phyloP scores from a whole-genome alignment of 140 eudicot species.

The Anethum foeniculum region DNA sequence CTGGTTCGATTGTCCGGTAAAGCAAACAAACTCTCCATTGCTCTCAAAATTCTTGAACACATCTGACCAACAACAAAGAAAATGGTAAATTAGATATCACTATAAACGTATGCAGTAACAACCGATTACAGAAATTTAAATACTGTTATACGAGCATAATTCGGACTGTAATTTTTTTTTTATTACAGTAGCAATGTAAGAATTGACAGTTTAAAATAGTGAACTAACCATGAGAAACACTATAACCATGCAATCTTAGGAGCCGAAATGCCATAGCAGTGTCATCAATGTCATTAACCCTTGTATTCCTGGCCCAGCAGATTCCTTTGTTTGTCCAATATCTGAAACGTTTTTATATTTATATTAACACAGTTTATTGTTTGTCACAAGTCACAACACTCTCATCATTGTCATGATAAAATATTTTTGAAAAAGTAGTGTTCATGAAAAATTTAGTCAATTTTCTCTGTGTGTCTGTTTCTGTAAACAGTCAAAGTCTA shows the following conservation, averaged over 20 bases:
- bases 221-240: constrained; percentile 53
- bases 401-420: background rate
- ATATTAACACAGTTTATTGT: background rate
- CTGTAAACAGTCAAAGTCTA: background rate
- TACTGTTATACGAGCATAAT: background rate
- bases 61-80: constrained; percentile 29
- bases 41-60: constrained; percentile 62
- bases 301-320: constrained; percentile 84
- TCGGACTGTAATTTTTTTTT: no score
- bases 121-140: background rate
- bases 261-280: constrained; percentile 94
- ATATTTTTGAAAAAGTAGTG: background rate
- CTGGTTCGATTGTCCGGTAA: constrained; percentile 72
- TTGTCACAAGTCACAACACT: background rate
- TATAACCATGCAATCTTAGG: constrained; percentile 71
- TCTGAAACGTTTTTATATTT: constrained; percentile 18
- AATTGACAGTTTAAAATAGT: background rate
- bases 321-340: constrained; percentile 77
- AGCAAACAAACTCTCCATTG: constrained; percentile 64
- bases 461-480: background rate
- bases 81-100: background rate
- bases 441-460: background rate
- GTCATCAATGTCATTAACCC: constrained; percentile 85
- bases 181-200: background rate
- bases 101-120: background rate